These are phyloP conservation scores for Metschnikowia proteae DNA, from an alignment of 805 yeast species.

Conservation along the genomic window DNA sequence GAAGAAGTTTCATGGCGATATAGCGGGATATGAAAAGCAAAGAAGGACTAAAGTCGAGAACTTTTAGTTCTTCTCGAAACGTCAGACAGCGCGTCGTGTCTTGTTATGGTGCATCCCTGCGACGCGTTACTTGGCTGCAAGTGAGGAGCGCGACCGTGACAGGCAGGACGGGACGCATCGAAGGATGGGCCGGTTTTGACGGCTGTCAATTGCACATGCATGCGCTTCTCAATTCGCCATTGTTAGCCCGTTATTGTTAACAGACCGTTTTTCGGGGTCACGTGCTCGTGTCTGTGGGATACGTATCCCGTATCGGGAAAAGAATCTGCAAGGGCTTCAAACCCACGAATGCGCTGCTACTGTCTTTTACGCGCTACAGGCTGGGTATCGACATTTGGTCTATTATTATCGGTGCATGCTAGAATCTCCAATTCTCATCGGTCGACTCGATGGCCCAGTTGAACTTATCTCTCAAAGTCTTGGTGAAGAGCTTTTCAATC, in stretches of 20 bases:
- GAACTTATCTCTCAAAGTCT: conserved; percentile 87
- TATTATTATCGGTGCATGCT: conserved; percentile 3
- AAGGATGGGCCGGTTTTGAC: neutral
- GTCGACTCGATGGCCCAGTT: conserved; percentile 94
- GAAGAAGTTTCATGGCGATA: neutral
- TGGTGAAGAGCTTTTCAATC: conserved; percentile 85
- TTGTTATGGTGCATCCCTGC: conserved; percentile 9
- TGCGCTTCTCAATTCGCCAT: no score
- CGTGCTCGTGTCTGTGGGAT: no score
- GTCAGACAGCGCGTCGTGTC: conserved; percentile 7
- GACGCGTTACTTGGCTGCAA: conserved; percentile 9
- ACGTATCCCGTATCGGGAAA: no score
- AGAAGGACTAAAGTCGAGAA: neutral
- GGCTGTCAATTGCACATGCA: no score
- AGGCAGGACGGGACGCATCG: neutral
- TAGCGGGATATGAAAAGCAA: neutral
- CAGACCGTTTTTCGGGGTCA: no score
- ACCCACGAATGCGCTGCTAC: no score
- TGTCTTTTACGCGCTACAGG: no score
- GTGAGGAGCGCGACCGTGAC: neutral
- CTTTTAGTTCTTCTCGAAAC: neutral
- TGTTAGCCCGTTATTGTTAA: no score
- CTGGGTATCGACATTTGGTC: no score
- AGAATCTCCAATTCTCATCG: conserved; percentile 85
- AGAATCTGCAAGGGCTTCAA: no score